Conservation (phyloP, 169 alveolate species). For the Toxoplasma gondii region DNA sequence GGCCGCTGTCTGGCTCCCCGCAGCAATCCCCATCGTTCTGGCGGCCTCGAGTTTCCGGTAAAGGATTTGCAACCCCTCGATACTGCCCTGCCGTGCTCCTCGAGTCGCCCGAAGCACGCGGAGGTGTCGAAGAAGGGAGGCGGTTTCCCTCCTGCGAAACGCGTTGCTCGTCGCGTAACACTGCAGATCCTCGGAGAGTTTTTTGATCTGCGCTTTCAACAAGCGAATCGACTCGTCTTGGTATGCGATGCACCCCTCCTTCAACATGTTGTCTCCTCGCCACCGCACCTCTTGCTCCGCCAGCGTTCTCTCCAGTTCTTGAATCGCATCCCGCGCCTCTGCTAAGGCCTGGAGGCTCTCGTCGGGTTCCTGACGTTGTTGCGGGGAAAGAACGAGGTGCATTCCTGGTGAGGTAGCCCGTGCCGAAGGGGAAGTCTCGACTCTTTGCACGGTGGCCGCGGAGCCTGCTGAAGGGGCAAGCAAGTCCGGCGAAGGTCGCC, state of each 20-base stretch:
- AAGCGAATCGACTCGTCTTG: conserved; percentile 32
- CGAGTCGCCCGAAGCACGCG: neutral
- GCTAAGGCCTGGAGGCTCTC: neutral
- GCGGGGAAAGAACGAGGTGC: neutral
- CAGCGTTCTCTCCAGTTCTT: neutral
- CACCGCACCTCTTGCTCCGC: neutral
- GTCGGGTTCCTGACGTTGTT: neutral
- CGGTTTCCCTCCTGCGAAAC: neutral
- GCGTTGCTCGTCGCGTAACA: neutral
- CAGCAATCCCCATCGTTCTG: no score
- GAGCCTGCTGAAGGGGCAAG: no score
- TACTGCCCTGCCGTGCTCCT: neutral
- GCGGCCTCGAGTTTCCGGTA: neutral
- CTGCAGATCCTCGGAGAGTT: neutral
- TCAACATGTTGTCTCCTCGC: neutral
- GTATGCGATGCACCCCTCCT: conserved; percentile 40
- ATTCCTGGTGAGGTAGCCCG: neutral
- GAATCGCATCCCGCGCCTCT: neutral
- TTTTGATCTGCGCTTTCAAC: neutral
- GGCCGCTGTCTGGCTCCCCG: no score
- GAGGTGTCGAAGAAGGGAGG: neutral
- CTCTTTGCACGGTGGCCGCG: neutral
- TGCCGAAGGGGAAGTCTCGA: neutral
- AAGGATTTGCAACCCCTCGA: conserved; percentile 9
- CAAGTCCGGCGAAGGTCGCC: neutral